Percentiles rank a stretch among this genome's conserved stretches.
phyloP scores from a whole-genome alignment of 2,329 filamentous ascomycete genomes.

The Pseudonectria buxi region DNA sequence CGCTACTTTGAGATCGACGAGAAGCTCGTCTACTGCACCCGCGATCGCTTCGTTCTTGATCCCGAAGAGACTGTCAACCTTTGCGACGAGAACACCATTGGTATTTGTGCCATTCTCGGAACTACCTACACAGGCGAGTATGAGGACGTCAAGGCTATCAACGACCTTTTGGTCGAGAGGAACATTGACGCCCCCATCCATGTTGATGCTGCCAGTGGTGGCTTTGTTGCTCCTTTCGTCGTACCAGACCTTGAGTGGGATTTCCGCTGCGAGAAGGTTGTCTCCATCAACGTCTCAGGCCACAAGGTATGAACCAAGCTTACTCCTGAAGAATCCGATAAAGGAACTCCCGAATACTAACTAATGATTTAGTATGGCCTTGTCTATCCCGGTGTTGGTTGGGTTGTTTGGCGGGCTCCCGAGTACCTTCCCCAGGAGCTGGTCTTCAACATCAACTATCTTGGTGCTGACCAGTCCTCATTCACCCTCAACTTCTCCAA shows the following conservation, averaged over 20 bases:
- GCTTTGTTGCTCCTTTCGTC: conserved; percentile 89
- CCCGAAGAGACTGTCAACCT: conserved; percentile 53
- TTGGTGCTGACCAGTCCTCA: conserved; percentile 88
- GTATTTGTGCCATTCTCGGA: conserved; percentile 85
- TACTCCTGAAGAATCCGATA: background rate
- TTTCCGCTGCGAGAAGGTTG: conserved; percentile 80
- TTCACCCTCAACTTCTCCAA: conserved; percentile 98
- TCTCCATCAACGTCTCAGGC: conserved; percentile 89
- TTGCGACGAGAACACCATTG: conserved; percentile 69
- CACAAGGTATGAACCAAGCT: conserved; percentile 55
- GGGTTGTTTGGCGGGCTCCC: conserved; percentile 81
- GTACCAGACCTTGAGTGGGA: conserved; percentile 83
- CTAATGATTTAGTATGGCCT: conserved; percentile 41
- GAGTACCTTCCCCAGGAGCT: conserved; percentile 84
- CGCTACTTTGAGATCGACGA: conserved; percentile 92
- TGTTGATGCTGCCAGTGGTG: conserved; percentile 86
- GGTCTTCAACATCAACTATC: conserved; percentile 99
- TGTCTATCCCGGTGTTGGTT: conserved; percentile 87
- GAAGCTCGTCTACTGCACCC: conserved; percentile 63
- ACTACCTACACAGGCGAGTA: conserved; percentile 96
- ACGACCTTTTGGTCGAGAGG: conserved; percentile 72
- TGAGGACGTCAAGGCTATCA: conserved; percentile 87
- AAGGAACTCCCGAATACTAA: background rate
- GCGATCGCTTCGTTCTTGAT: conserved; percentile 57
- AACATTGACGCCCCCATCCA: conserved; percentile 80